Evolutionary conservation across 768 basidiomycete species (phyloP).

Genomic region (Leccinum rimulosum): DNA sequence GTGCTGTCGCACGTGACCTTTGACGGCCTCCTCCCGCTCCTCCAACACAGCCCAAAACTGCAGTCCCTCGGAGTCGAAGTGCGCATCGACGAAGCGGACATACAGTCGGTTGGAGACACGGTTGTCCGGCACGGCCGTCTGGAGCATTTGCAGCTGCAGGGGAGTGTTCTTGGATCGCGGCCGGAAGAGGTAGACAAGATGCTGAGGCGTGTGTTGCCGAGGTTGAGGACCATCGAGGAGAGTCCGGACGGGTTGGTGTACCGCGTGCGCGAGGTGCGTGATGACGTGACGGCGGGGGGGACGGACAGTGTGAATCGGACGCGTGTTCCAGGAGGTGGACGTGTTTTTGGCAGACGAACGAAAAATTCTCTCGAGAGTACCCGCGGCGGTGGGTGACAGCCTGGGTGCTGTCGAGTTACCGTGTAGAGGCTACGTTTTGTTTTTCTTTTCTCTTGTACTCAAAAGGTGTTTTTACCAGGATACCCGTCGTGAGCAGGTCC

Average conservation of each 20-base stretch:
- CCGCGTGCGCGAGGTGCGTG: slow-evolving; percentile 12
- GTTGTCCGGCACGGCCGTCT: slow-evolving; percentile 12
- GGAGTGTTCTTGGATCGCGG: slow-evolving; percentile 12
- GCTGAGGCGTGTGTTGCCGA: slow-evolving; percentile 22
- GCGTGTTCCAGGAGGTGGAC: not conserved
- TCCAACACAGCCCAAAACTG: slow-evolving; percentile 19
- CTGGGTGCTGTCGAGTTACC: not conserved
- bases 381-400: not conserved
- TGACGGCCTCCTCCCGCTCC: slow-evolving; percentile 20
- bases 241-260: slow-evolving; percentile 13
- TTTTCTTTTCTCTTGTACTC: not conserved
- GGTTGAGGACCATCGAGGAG: slow-evolving; percentile 24
- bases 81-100: slow-evolving; percentile 15
- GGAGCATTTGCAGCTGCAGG: slow-evolving; percentile 17
- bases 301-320: not conserved
- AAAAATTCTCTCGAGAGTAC: slow-evolving; percentile 12
- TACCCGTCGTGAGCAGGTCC: not conserved
- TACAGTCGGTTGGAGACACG: slow-evolving; percentile 11
- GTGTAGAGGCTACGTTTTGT: not conserved
- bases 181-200: slow-evolving; percentile 19
- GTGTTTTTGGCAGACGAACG: slow-evolving; percentile 12
- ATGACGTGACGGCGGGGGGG: not conserved
- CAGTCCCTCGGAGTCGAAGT: slow-evolving; percentile 8
- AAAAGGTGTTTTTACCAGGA: not conserved
- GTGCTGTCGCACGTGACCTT: slow-evolving; percentile 13